Percentiles rank a stretch among this genome's conserved stretches.
Evolutionary conservation across 1,139 yeast species (phyloP).

Genomic region (Scheffersomyces illinoinensis): DNA sequence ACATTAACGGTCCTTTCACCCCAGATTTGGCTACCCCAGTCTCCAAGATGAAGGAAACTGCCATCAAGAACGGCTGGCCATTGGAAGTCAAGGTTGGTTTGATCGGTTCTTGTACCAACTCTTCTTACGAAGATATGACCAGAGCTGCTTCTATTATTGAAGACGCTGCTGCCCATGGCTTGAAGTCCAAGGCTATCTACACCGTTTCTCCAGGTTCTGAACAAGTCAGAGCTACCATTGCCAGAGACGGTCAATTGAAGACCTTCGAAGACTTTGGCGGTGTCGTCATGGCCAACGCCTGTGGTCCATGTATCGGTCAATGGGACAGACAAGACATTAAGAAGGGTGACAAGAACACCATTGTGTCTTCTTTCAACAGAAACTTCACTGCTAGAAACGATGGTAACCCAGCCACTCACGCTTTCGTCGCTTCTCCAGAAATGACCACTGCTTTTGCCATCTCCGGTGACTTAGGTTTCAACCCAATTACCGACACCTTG

Average conservation of each 20-base stretch:
- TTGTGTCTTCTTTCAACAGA: constrained; percentile 98
- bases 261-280: constrained; percentile 94
- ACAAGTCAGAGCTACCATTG: constrained; percentile 98
- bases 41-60: constrained; percentile 88
- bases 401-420: constrained; percentile 98
- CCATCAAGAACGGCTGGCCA: constrained; percentile 91
- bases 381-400: constrained; percentile 98
- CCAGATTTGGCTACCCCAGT: constrained; percentile 99
- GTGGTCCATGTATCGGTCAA: constrained; percentile 99
- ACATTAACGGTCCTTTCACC: constrained; percentile 98
- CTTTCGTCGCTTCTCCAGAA: constrained; percentile 98
- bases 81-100: constrained; percentile 91
- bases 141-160: constrained; percentile 93
- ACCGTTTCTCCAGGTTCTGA: constrained; percentile 99
- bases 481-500: constrained; percentile 94
- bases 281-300: constrained; percentile 94
- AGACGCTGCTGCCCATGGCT: constrained; percentile 89
- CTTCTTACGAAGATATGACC: constrained; percentile 98
- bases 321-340: constrained; percentile 98
- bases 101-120: constrained; percentile 99
- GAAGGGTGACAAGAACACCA: constrained; percentile 98
- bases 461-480: constrained; percentile 97
- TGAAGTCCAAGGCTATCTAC: constrained; percentile 86
- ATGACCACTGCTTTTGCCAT: constrained; percentile 94
- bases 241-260: constrained; percentile 91